Evolutionary conservation across 176 grass and related monocot species (phyloP), one percentile per base, ranked within the genome.

Genomic region (Cenchrus americanus): DNA sequence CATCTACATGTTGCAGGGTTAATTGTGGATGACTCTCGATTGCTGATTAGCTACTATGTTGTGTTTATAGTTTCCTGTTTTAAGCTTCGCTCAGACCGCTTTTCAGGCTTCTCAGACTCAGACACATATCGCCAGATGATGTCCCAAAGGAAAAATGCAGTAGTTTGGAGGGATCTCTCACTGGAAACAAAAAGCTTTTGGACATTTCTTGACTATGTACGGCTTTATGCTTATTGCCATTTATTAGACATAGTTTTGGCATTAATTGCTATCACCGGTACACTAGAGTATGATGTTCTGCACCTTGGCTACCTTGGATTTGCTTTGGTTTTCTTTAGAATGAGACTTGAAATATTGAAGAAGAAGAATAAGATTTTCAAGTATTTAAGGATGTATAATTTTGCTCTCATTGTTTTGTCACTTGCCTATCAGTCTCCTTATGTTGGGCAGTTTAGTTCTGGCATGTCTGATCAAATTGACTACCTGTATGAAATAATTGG

Each of bases 161-260:
- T 86, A 74, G 92, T 98, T 63, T 98, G 95, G 95, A 95, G 81
- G 62, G 95, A 98, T 71, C 92, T 98, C 42, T 98, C 95, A 80
- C 92, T 98, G 79, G 95, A 98, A 95, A 98, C 92, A 82, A 98
- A 98, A 89, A 98, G 95, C 77, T 92, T 98, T 60, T 98, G 95
- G 95, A 98, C 95, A 62, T 98, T 95, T 87, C 88, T 95, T 83
- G 95, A 98, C 86, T 98, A 98, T 86, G 53, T 95, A 53, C 78
- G 95, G 51, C 90, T 95, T 54, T 98, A 98, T 85, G 88, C 73
- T 59, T 98, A 95, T 75, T 98, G 95, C 82, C 95, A 98, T 91
- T 90, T 98, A 87, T 76, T 98, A 52, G 95, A 98, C 73, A 98
- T 98, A 84, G 95, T 98, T 84, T 92, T 98, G 79, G 86, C 92